These are phyloP conservation scores for Ceriops zippeliana DNA, from an alignment of 345 rosid genomes.

Conservation along the genomic window DNA sequence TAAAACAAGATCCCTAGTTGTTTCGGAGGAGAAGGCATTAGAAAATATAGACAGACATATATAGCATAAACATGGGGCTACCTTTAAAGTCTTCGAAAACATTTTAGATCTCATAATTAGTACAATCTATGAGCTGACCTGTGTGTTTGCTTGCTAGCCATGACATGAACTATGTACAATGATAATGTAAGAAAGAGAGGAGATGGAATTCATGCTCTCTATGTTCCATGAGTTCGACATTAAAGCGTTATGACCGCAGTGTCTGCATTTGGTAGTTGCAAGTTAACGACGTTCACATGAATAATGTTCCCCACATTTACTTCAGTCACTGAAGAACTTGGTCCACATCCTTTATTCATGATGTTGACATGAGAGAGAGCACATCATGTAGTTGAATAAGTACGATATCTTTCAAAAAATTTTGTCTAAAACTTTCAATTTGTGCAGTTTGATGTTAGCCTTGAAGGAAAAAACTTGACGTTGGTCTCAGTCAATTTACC, in stretches of 20 bases:
- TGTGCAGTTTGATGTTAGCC: background rate
- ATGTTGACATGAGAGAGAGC: slow-evolving; percentile 30
- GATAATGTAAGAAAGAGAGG: background rate
- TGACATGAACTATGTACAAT: background rate
- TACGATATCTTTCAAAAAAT: background rate
- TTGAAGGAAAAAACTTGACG: no score
- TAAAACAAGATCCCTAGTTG: background rate
- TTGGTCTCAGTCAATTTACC: background rate
- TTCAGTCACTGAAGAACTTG: slow-evolving; percentile 28
- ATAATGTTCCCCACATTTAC: slow-evolving; percentile 38
- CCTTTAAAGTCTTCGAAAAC: background rate
- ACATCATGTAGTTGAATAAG: background rate
- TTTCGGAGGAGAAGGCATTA: background rate
- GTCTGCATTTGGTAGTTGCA: slow-evolving; percentile 37
- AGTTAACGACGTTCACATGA: slow-evolving; percentile 43
- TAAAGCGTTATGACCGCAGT: slow-evolving; percentile 8
- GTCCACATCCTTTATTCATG: slow-evolving; percentile 35
- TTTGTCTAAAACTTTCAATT: background rate
- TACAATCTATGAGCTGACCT: background rate
- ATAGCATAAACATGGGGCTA: background rate
- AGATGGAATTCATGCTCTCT: background rate
- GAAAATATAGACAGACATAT: background rate
- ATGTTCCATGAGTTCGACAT: slow-evolving; percentile 18
- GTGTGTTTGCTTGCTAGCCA: background rate
- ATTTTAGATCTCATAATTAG: background rate